Evolutionary conservation across 2,329 filamentous ascomycete genomes (phyloP), one percentile per base, ranked within the genome.

Genomic region (Apiospora phragmitis): DNA sequence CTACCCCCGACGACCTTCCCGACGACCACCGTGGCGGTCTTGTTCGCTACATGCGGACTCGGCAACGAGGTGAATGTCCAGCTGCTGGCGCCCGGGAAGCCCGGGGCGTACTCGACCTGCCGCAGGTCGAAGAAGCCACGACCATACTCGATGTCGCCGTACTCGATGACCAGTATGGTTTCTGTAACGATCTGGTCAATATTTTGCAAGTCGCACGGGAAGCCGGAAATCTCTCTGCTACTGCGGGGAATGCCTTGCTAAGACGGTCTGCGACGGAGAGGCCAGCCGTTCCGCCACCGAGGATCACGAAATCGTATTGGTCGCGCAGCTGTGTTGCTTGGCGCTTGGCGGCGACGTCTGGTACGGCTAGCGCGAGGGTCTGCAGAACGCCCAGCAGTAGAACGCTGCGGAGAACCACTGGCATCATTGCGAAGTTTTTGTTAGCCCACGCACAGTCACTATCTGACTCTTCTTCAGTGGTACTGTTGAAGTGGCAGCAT

Each of bases 1-100:
- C 79, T 78, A 38, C 81, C 81, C 2, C 81, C 81, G 5, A 83
- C 76, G 9, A 77, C 78, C 72, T 79, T 77, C 11, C 81, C 81
- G 32, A 78, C 78, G 18, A 77, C 73, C 16, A 82, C 74, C 4
- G 69, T 72, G 16, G 77, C 78, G 6, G 74, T 70, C 62, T 71
- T 72, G 73, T 78, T 79, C 47, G 75, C 76, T 62, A 80, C 43
- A 6, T 73, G 71, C 55, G 72, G 38, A 62, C 26, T 16, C 24
- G 24, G 45, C 11, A 70, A 38, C 9, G 49, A 68, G 24, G 65
- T 38, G 42, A 62, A 49, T 3, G 24, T 47, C 55, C 26, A 65
- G 16, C 21, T 35, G n/a, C 59, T 66, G 12, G 45, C 32, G 47
- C 65, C 66, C 32, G 66, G 66, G 18, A 38, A 47, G 4, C 45